phyloP scores from a whole-genome alignment of 306 rosid species.

The Acacia acuminata region DNA sequence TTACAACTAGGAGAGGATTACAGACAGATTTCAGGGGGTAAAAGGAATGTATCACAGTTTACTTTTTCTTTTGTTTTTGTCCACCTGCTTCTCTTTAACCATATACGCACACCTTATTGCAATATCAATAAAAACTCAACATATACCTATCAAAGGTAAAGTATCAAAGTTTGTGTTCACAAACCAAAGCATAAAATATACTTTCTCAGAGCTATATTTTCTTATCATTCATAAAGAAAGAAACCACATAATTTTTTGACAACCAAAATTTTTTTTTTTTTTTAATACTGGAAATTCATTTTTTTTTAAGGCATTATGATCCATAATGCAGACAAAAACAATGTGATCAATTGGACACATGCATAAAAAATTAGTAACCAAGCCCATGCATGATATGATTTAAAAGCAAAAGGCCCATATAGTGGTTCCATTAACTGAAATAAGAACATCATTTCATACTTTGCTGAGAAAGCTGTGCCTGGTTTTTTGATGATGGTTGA shows the following conservation, averaged over 20 bases:
- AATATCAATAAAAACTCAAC: neutral
- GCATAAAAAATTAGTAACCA: neutral
- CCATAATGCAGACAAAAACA: no score
- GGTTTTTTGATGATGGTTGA: slow-evolving; percentile 65
- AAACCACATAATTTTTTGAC: neutral
- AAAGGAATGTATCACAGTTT: neutral
- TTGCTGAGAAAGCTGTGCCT: slow-evolving; percentile 58
- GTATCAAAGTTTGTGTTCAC: neutral
- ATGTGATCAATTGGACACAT: neutral
- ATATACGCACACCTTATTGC: neutral
- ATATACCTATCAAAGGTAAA: neutral
- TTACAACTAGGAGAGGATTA: slow-evolving; percentile 4
- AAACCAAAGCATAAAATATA: neutral
- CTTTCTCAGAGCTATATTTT: neutral
- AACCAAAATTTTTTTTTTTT: neutral
- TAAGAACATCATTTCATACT: slow-evolving; percentile 40
- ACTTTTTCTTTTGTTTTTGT: neutral
- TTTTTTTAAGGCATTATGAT: no score
- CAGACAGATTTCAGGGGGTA: slow-evolving; percentile 11
- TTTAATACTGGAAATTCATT: no score
- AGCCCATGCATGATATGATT: neutral
- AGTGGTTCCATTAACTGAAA: neutral
- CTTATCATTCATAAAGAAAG: neutral
- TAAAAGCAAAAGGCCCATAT: neutral
- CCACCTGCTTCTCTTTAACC: neutral